Conservation (phyloP, 306 rosid species). For the Hylodesmum podocarpum region DNA sequence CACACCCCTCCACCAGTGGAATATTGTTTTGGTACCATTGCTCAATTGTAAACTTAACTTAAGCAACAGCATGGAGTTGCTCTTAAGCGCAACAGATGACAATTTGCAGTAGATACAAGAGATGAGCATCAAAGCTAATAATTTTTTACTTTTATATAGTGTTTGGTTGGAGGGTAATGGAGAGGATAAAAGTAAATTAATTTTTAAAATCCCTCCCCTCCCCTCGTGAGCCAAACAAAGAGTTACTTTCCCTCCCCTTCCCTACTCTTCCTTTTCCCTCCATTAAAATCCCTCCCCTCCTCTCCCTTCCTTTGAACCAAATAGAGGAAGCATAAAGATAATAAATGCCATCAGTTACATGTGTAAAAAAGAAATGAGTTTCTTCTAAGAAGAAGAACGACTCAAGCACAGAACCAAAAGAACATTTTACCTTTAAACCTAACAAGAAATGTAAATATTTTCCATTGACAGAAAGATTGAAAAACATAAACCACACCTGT, state of each 20-base stretch:
- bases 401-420: neutral
- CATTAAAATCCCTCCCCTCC: no score
- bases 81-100: slow-evolving; percentile 4
- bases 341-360: slow-evolving; percentile 2
- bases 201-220: no score
- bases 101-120: neutral
- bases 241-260: no score
- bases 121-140: slow-evolving; percentile 3
- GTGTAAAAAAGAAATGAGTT: slow-evolving; percentile 14
- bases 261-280: no score
- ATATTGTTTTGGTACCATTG: neutral
- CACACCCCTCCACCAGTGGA: neutral
- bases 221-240: no score
- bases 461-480: slow-evolving; percentile 4
- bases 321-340: neutral
- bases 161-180: no score
- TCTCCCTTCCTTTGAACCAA: no score
- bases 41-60: neutral
- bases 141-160: neutral
- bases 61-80: neutral
- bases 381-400: slow-evolving; percentile 15
- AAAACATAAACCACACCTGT: slow-evolving; percentile 60
- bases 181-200: no score
- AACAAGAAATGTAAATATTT: slow-evolving; percentile 18
- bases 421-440: neutral